Percentiles rank a stretch among this genome's conserved stretches.
Evolutionary conservation across 148 eudicot genomes (phyloP).

Genomic region (Chenopodium berlandieri): DNA sequence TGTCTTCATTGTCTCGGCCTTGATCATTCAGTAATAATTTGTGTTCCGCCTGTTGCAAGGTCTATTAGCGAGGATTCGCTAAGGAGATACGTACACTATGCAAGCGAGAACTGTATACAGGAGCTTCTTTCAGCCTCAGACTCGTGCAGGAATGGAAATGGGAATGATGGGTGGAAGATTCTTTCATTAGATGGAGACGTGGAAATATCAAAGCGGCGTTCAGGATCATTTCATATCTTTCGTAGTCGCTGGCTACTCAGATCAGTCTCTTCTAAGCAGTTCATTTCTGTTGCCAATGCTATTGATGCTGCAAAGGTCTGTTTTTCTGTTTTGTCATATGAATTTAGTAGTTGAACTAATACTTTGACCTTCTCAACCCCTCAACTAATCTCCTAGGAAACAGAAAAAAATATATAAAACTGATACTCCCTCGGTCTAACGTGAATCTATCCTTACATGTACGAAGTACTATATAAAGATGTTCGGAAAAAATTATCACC

Average conservation of each 20-base stretch:
- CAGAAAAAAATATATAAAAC: not conserved
- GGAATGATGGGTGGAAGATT: constrained; percentile 68
- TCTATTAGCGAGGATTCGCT: constrained; percentile 85
- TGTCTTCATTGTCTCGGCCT: not conserved
- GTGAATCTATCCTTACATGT: not conserved
- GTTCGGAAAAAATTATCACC: too few relatives aligned
- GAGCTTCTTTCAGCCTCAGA: constrained; percentile 76
- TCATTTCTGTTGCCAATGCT: constrained; percentile 83
- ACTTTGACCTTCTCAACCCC: constrained; percentile 14
- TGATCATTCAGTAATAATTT: not conserved
- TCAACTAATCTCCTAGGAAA: not conserved
- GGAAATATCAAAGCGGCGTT: constrained; percentile 77
- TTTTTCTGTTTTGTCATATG: not conserved
- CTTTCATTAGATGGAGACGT: constrained; percentile 56
- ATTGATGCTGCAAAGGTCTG: constrained; percentile 90
- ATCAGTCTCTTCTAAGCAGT: constrained; percentile 72
- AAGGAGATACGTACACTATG: constrained; percentile 71
- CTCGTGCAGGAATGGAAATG: constrained; percentile 41
- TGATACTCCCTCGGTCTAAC: not conserved
- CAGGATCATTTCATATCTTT: constrained; percentile 75
- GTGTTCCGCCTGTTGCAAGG: constrained; percentile 33
- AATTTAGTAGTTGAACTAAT: constrained; percentile 26
- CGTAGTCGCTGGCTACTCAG: constrained; percentile 71
- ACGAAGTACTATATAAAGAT: not conserved
- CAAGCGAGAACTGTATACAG: constrained; percentile 88